Percentiles rank a stretch among this genome's conserved stretches.
Evolutionary conservation across 345 rosid genomes (phyloP).

Genomic region (Litchi chinensis): DNA sequence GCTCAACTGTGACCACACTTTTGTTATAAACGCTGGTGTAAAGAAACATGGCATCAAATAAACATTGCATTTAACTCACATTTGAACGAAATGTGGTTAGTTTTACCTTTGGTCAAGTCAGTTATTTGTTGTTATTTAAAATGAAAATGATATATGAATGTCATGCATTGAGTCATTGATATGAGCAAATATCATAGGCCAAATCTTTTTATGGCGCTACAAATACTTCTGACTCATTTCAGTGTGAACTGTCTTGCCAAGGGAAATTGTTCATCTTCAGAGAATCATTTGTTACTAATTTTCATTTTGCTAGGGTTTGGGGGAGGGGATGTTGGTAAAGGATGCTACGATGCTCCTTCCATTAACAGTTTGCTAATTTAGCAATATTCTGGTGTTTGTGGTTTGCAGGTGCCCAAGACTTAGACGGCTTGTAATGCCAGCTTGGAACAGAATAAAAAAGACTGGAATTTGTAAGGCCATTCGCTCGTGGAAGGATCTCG

Average conservation of each 20-base stretch:
- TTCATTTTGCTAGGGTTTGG: background rate
- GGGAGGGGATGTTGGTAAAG: background rate
- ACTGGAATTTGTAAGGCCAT: slow-evolving; percentile 74
- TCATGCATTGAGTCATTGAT: background rate
- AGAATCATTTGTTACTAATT: background rate
- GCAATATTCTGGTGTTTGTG: background rate
- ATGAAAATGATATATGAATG: slow-evolving; percentile 1
- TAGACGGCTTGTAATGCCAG: slow-evolving; percentile 72
- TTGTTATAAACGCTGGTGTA: background rate
- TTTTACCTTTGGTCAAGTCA: background rate
- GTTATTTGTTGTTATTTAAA: background rate
- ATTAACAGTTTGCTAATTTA: background rate
- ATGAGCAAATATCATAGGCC: background rate
- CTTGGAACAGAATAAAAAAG: slow-evolving; percentile 83
- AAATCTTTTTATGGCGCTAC: background rate
- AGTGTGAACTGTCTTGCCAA: background rate
- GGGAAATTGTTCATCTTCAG: background rate
- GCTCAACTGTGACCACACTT: background rate
- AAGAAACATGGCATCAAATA: background rate
- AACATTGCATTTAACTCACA: background rate
- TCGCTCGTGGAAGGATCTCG: slow-evolving; percentile 71
- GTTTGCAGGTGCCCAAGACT: slow-evolving; percentile 64
- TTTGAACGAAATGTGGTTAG: background rate
- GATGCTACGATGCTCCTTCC: slow-evolving; percentile 3
- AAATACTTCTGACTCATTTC: background rate